Percentiles rank a stretch among this genome's conserved stretches.
phyloP scores from a whole-genome alignment of 2,329 filamentous ascomycete genomes.

The Knufia fluminis region DNA sequence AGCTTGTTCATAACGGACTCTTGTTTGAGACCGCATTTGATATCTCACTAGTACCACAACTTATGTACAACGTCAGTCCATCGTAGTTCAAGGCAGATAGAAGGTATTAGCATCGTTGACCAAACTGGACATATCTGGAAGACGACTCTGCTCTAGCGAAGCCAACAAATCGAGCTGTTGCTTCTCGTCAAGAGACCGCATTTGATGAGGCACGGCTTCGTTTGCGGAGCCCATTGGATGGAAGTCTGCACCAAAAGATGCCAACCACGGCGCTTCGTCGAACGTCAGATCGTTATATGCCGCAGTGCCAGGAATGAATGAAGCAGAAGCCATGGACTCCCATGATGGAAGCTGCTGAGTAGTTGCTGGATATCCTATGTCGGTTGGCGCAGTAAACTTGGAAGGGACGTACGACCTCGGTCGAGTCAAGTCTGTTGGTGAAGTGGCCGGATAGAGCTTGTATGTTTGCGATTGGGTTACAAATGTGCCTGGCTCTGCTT shows the following conservation, averaged over 20 bases:
- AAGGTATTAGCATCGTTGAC: conserved; percentile 33
- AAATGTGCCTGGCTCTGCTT: not conserved
- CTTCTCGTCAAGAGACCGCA: conserved; percentile 65
- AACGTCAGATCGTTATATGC: conserved; percentile 17
- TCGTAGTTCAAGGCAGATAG: conserved; percentile 22
- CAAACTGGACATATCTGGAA: conserved; percentile 36
- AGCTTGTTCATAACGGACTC: too few species aligned
- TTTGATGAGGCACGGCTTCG: conserved; percentile 44
- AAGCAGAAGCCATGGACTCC: conserved; percentile 25
- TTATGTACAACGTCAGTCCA: not conserved
- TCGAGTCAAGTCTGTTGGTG: conserved; percentile 10
- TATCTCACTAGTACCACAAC: not conserved
- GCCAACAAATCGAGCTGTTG: conserved; percentile 79
- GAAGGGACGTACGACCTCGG: conserved; percentile 11
- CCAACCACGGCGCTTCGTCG: conserved; percentile 31
- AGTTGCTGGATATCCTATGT: conserved; percentile 3
- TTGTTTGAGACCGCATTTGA: not conserved
- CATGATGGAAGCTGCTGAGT: conserved; percentile 27
- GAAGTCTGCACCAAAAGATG: conserved; percentile 38
- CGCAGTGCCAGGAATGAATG: conserved; percentile 16
- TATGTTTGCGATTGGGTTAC: not conserved
- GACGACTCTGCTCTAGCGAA: conserved; percentile 54
- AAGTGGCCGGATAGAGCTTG: not conserved
- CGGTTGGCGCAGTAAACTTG: conserved; percentile 6
- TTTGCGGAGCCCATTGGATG: conserved; percentile 39